phyloP scores from a whole-genome alignment of 768 basidiomycete genomes.

The Trametes cubensis region DNA sequence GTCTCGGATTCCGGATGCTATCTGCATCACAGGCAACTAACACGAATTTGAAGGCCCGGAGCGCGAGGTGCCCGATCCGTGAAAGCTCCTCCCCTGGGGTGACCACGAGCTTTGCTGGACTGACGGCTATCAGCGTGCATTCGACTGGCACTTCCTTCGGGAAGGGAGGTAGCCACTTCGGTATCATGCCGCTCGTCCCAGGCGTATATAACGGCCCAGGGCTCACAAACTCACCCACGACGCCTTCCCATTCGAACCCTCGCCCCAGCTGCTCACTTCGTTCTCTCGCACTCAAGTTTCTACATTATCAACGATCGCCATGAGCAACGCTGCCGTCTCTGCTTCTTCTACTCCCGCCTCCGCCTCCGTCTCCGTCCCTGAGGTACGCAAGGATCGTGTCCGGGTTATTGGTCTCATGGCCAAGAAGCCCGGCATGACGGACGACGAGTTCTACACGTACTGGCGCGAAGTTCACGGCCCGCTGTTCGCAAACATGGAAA shows the following conservation, averaged over 20 bases:
- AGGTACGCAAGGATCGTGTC: constrained; percentile 6
- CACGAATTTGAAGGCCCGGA: neutral
- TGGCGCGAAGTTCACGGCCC: constrained; percentile 18
- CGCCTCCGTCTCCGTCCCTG: neutral
- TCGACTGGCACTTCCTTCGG: neutral
- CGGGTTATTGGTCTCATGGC: constrained; percentile 10
- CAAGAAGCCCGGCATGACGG: constrained; percentile 12
- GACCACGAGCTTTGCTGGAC: neutral
- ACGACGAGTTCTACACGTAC: constrained; percentile 15
- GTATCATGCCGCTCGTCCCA: neutral
- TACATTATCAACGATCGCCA: neutral
- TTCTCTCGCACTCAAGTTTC: no score
- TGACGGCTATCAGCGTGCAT: neutral
- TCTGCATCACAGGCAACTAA: neutral
- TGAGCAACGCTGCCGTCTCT: neutral
- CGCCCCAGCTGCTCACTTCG: no score
- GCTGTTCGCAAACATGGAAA: constrained; percentile 13
- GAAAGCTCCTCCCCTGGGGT: neutral
- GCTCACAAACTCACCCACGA: no score
- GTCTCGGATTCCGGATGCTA: neutral
- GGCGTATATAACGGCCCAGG: neutral
- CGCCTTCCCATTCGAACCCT: neutral
- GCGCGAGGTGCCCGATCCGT: neutral
- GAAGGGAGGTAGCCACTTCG: neutral
- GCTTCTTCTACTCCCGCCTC: neutral